These are phyloP conservation scores for Dactylellina sp. DNA, from an alignment of 2,329 filamentous ascomycete genomes.

Conservation along the genomic window DNA sequence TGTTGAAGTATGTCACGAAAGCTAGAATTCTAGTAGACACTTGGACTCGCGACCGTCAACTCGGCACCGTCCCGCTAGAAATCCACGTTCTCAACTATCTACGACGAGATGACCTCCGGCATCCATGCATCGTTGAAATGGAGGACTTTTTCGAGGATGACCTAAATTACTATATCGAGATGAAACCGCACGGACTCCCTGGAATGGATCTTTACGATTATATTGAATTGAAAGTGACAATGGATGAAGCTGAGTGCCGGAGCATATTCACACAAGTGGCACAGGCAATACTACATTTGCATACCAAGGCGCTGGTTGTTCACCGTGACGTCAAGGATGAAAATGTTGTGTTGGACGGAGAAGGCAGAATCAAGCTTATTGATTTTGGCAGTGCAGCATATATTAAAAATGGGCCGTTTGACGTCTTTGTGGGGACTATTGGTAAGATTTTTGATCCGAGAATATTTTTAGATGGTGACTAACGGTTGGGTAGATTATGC, in stretches of 20 bases:
- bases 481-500: slow-evolving; percentile 79
- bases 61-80: slow-evolving; percentile 94
- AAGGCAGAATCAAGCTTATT: slow-evolving; percentile 95
- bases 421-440: slow-evolving; percentile 98
- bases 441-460: slow-evolving; percentile 70
- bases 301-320: slow-evolving; percentile 89
- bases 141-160: slow-evolving; percentile 81
- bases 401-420: slow-evolving; percentile 97
- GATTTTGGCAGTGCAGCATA: slow-evolving; percentile 98
- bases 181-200: slow-evolving; percentile 91
- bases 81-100: slow-evolving; percentile 97
- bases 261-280: slow-evolving; percentile 97
- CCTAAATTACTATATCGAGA: slow-evolving; percentile 98
- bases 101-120: slow-evolving; percentile 75
- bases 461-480: slow-evolving; percentile 48
- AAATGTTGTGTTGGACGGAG: slow-evolving; percentile 94
- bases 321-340: slow-evolving; percentile 99
- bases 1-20: slow-evolving; percentile 98
- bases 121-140: slow-evolving; percentile 80
- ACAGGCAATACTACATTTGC: slow-evolving; percentile 87
- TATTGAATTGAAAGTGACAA: slow-evolving; percentile 93
- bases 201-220: slow-evolving; percentile 99
- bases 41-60: slow-evolving; percentile 91
- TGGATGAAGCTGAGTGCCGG: slow-evolving; percentile 93
- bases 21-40: slow-evolving; percentile 96